Percentiles rank a stretch among this genome's conserved stretches.
phyloP scores from a whole-genome alignment of 73 alveolate genomes.

The Uronychia binucleata region DNA sequence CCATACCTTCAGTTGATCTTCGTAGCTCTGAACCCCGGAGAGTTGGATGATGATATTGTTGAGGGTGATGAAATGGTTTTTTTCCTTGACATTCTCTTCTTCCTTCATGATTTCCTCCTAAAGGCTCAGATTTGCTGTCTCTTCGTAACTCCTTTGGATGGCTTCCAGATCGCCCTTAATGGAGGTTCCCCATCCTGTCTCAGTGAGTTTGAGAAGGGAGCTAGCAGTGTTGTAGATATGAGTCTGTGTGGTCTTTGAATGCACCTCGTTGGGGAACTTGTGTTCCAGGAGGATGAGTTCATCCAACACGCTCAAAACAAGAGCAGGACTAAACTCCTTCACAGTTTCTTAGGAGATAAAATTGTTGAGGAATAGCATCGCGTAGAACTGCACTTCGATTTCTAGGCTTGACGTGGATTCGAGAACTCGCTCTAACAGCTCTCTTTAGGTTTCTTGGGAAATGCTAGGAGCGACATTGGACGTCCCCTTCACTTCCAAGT shows the following conservation, averaged over 20 bases:
- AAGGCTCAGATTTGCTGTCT: background rate
- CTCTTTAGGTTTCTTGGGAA: background rate
- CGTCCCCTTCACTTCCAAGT: background rate
- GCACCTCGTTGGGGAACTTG: background rate
- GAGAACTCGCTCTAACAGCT: background rate
- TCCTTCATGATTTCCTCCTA: background rate
- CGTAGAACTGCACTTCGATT: background rate
- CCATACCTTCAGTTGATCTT: background rate
- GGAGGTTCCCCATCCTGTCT: background rate
- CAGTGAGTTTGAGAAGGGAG: background rate
- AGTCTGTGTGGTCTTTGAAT: background rate
- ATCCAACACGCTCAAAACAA: background rate
- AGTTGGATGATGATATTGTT: background rate
- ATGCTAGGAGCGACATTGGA: background rate
- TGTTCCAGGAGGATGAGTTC: background rate
- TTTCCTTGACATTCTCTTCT: background rate
- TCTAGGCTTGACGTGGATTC: background rate
- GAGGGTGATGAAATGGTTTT: background rate
- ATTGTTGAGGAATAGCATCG: background rate
- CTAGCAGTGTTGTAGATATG: background rate
- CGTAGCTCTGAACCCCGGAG: background rate
- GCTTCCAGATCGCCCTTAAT: background rate
- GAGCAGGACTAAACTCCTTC: background rate
- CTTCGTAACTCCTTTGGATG: background rate
- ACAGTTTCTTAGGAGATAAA: background rate